Conservation (phyloP, 2,329 filamentous ascomycete species). For the Drechslerella stenobrocha region DNA sequence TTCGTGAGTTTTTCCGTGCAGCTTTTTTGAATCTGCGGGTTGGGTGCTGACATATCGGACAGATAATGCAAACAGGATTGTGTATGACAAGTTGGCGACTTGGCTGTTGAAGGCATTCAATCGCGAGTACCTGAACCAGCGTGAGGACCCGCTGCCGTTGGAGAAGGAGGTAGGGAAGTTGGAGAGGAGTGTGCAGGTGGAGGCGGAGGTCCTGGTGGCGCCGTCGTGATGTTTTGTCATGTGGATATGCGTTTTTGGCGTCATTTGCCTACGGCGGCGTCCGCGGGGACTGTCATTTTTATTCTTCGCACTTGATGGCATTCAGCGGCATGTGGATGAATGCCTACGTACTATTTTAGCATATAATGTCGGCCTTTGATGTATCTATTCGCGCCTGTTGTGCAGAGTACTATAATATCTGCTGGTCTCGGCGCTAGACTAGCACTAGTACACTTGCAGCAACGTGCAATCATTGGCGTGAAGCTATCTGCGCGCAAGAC, state of each 20-base stretch:
- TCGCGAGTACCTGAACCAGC: constrained; percentile 72
- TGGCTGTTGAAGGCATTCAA: constrained; percentile 99
- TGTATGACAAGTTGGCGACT: constrained; percentile 80
- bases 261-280: no score
- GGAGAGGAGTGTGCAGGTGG: constrained; percentile 32
- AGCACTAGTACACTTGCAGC: no score
- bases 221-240: not conserved
- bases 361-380: no score
- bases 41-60: not conserved
- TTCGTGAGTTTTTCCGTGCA: constrained; percentile 59
- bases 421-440: no score
- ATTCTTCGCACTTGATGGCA: no score
- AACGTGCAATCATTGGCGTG: no score
- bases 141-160: constrained; percentile 58
- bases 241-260: not conserved
- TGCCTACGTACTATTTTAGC: no score
- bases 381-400: no score
- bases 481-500: no score
- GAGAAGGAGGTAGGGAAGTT: constrained; percentile 29
- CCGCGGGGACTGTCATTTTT: not conserved
- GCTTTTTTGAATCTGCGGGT: not conserved
- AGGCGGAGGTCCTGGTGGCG: not conserved
- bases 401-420: no score
- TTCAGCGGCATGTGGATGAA: no score
- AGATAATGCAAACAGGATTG: constrained; percentile 82